Evolutionary conservation across 371 early-diverging fungal genomes (phyloP).

Genomic region (Mortierella sp.): DNA sequence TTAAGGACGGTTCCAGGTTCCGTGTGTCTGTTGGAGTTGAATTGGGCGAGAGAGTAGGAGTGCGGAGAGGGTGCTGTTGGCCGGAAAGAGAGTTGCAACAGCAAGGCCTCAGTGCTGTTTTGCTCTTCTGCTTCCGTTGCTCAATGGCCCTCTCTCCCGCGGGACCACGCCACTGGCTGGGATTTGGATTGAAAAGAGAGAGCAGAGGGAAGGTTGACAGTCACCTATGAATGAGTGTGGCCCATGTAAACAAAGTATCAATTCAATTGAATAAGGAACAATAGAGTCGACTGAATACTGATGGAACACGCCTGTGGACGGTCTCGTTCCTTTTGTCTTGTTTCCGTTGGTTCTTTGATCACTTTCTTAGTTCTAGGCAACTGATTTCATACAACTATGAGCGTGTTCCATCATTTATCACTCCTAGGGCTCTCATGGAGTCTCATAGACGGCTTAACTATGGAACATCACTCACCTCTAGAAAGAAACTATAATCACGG

Average conservation of each 20-base stretch:
- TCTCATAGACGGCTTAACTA: slow-evolving; percentile 1
- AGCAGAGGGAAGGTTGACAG: not conserved
- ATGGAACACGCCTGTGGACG: not conserved
- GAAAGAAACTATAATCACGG: not conserved
- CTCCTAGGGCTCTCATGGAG: not conserved
- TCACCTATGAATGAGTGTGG: not conserved
- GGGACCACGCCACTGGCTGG: not conserved
- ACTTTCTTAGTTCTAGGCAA: not conserved
- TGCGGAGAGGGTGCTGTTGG: no score
- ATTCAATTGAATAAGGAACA: not conserved
- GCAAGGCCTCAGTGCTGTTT: not conserved
- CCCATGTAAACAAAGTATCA: not conserved
- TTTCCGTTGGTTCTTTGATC: no score
- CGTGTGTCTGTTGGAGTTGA: not conserved
- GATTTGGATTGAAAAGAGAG: slow-evolving; percentile 3
- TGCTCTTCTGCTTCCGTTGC: not conserved
- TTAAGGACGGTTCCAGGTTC: slow-evolving; percentile 9
- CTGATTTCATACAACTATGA: no score
- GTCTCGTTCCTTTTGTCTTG: not conserved
- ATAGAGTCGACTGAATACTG: not conserved
- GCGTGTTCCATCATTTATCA: not conserved
- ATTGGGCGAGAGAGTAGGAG: not conserved
- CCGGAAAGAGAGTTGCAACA: not conserved
- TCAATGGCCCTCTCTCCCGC: not conserved
- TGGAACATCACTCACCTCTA: not conserved